Evolutionary conservation across 225 moss, liverwort and hornwort genomes (phyloP).

Genomic region (Marchantia polymorpha): DNA sequence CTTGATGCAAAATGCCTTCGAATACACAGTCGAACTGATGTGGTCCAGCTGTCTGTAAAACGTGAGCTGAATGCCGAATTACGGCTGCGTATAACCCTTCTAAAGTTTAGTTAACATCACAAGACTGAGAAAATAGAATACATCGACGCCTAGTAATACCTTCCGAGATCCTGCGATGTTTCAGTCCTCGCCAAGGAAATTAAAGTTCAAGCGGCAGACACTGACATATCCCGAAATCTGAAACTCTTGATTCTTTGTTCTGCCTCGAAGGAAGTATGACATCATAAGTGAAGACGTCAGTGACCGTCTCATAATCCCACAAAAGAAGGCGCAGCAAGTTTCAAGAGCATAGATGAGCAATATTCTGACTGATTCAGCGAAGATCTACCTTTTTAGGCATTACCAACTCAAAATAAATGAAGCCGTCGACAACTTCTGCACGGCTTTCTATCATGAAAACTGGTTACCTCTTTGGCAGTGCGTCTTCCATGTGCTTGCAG

Average conservation of each 20-base stretch:
- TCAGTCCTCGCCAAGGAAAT: no score
- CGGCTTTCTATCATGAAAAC: constrained; percentile 3
- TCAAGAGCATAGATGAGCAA: no score
- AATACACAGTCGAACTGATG: neutral
- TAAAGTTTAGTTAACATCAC: neutral
- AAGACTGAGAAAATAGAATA: neutral
- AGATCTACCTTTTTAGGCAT: neutral
- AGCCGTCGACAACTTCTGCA: neutral
- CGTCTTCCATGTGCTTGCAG: constrained; percentile 19
- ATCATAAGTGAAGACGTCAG: neutral
- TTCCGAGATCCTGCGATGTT: neutral
- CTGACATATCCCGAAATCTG: neutral
- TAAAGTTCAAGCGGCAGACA: no score
- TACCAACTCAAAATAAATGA: neutral
- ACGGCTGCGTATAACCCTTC: neutral
- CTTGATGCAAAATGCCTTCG: no score
- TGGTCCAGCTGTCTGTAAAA: neutral
- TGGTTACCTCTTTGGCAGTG: constrained; percentile 18
- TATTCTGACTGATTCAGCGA: neutral
- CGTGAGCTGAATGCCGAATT: neutral
- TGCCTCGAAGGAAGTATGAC: neutral
- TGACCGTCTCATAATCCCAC: neutral
- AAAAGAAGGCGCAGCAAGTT: neutral
- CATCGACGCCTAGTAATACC: neutral
- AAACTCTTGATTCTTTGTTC: neutral